Percentiles rank a stretch among this genome's conserved stretches.
These are phyloP conservation scores for Lentinus tigrinus DNA, from an alignment of 768 basidiomycete species.

Conservation along the genomic window DNA sequence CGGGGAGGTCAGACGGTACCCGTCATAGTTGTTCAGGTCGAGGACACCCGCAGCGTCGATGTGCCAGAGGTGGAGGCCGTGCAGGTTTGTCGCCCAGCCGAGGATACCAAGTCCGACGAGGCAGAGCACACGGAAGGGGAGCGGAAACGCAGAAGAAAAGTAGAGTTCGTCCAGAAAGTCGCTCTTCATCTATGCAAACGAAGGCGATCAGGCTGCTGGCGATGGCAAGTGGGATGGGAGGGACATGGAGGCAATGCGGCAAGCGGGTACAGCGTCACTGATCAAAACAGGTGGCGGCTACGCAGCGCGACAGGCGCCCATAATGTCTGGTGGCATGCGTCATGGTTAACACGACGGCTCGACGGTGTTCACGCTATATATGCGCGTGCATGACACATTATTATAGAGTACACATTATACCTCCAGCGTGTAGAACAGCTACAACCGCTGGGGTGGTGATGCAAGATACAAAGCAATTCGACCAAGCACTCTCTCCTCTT, in stretches of 20 bases:
- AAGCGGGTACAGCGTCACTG: slow-evolving; percentile 6
- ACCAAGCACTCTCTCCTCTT: background rate
- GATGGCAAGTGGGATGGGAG: background rate
- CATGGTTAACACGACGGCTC: background rate
- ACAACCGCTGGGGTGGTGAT: background rate
- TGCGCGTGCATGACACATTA: background rate
- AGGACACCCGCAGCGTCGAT: slow-evolving; percentile 74
- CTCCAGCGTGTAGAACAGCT: background rate
- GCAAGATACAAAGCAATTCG: background rate
- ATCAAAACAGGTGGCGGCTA: background rate
- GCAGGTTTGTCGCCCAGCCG: slow-evolving; percentile 92
- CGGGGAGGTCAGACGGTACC: slow-evolving; percentile 20
- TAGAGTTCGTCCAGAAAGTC: slow-evolving; percentile 39
- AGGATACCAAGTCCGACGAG: slow-evolving; percentile 78
- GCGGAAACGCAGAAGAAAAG: slow-evolving; percentile 66
- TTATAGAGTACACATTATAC: background rate
- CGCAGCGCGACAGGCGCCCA: background rate
- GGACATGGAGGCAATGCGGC: slow-evolving; percentile 4
- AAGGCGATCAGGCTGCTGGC: slow-evolving; percentile 1
- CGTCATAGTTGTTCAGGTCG: slow-evolving; percentile 43
- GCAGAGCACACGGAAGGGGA: slow-evolving; percentile 89
- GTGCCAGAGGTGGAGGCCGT: slow-evolving; percentile 71
- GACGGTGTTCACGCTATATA: no score
- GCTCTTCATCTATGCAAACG: slow-evolving; percentile 29
- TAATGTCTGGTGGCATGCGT: background rate